Conservation (phyloP, 2,329 filamentous ascomycete genomes). For the Botryotinia globosa region DNA sequence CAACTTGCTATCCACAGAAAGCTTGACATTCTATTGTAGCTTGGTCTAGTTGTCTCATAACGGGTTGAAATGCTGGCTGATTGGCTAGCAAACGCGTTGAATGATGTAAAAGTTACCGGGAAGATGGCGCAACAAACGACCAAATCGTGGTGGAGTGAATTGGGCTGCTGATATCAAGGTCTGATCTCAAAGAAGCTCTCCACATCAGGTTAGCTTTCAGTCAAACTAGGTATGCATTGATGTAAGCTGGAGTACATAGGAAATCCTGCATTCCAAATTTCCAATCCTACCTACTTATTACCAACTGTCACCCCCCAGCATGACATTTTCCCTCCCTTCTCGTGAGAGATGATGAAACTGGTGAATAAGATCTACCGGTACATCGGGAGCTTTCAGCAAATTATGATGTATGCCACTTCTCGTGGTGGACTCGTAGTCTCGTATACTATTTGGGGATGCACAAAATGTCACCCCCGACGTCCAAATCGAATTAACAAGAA, state of each 20-base stretch:
- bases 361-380: slow-evolving; percentile 3
- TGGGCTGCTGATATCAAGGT: background rate
- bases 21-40: background rate
- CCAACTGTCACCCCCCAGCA: background rate
- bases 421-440: background rate
- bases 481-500: background rate
- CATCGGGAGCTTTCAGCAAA: background rate
- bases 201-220: background rate
- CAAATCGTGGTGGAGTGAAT: background rate
- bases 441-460: background rate
- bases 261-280: background rate
- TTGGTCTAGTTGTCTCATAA: background rate
- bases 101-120: slow-evolving; percentile 9
- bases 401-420: background rate
- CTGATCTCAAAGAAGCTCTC: background rate
- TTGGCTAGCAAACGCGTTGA: background rate
- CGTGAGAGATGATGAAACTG: slow-evolving; percentile 5
- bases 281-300: background rate
- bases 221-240: background rate
- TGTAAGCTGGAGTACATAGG: background rate
- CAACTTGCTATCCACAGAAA: background rate
- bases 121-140: background rate
- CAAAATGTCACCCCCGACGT: background rate
- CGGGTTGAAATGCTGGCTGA: background rate
- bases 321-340: background rate